A percentile compares a stretch with the other conserved stretches of the same genome.
Evolutionary conservation across 2,329 filamentous ascomycete species (phyloP).

Genomic region (Nectriaceae sp.): DNA sequence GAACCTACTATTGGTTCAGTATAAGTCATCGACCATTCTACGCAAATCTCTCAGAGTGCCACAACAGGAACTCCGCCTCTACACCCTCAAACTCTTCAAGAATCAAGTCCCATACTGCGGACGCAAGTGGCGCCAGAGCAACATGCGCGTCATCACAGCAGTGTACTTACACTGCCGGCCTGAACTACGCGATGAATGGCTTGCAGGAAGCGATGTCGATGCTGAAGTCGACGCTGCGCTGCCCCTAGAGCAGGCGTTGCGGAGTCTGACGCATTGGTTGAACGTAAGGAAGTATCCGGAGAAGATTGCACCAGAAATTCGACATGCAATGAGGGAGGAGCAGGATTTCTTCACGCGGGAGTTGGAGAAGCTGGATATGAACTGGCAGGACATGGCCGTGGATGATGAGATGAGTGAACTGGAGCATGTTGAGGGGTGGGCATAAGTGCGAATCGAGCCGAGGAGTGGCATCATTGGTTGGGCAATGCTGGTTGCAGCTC

Average conservation of each 20-base stretch:
- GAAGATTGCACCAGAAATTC: conserved; percentile 64
- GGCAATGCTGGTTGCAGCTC: not conserved
- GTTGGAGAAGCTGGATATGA: conserved; percentile 68
- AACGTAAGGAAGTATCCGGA: conserved; percentile 83
- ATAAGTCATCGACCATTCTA: conserved; percentile 91
- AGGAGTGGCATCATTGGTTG: not conserved
- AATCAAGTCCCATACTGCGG: conserved; percentile 98
- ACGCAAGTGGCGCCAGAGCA: conserved; percentile 95
- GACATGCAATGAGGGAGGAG: conserved; percentile 67
- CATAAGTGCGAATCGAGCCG: conserved; percentile 7
- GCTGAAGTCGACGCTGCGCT: conserved; percentile 91
- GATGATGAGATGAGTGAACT: conserved; percentile 37
- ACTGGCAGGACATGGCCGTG: conserved; percentile 45
- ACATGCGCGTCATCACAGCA: conserved; percentile 98
- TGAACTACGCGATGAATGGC: conserved; percentile 92
- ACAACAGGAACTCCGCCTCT: conserved; percentile 82
- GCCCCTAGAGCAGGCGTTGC: conserved; percentile 86
- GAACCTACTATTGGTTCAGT: conserved; percentile 89
- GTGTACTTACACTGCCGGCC: conserved; percentile 93
- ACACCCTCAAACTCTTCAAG: conserved; percentile 98
- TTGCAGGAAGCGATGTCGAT: conserved; percentile 87
- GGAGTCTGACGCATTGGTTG: conserved; percentile 92
- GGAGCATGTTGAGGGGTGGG: conserved; percentile 34
- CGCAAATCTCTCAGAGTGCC: conserved; percentile 90
- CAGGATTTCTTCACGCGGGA: conserved; percentile 79